These are phyloP conservation scores for Lyophyllum shimeji DNA, from an alignment of 768 basidiomycete species.

Conservation along the genomic window DNA sequence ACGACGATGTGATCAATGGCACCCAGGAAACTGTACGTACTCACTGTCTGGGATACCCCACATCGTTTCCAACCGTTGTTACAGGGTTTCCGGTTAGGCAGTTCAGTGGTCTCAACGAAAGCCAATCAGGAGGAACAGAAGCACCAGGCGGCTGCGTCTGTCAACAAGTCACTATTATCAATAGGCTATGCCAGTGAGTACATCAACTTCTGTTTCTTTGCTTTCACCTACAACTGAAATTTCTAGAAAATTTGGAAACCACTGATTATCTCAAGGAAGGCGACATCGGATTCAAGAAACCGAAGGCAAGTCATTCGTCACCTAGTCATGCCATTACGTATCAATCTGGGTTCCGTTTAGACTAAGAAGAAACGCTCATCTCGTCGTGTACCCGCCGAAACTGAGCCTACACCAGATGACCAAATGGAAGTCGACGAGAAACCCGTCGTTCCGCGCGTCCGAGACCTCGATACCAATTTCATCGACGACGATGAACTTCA, in stretches of 20 bases:
- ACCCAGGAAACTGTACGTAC: conserved; percentile 62
- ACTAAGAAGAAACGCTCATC: conserved; percentile 91
- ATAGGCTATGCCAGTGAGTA: conserved; percentile 89
- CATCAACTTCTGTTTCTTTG: background rate
- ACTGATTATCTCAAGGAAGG: conserved; percentile 92
- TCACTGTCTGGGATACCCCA: background rate
- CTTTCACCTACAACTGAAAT: conserved; percentile 16
- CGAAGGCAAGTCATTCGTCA: conserved; percentile 54
- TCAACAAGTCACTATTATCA: conserved; percentile 79
- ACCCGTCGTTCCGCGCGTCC: conserved; percentile 62
- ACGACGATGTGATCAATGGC: conserved; percentile 88
- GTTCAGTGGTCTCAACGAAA: conserved; percentile 43
- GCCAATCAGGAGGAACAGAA: conserved; percentile 43
- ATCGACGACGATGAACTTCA: conserved; percentile 99
- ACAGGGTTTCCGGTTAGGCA: conserved; percentile 88
- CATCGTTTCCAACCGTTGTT: conserved; percentile 7
- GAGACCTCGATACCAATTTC: conserved; percentile 84
- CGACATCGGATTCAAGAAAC: conserved; percentile 93
- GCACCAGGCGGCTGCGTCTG: conserved; percentile 53
- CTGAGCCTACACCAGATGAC: conserved; percentile 46
- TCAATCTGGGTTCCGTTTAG: conserved; percentile 34
- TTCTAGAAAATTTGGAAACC: conserved; percentile 77
- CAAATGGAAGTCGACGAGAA: conserved; percentile 82
- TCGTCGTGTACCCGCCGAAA: conserved; percentile 59
- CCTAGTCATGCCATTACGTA: conserved; percentile 1